A percentile compares a stretch with the other conserved stretches of the same genome.
These are phyloP conservation scores for Henckelia pumila DNA, from an alignment of 257 asterid genomes.

Conservation along the genomic window DNA sequence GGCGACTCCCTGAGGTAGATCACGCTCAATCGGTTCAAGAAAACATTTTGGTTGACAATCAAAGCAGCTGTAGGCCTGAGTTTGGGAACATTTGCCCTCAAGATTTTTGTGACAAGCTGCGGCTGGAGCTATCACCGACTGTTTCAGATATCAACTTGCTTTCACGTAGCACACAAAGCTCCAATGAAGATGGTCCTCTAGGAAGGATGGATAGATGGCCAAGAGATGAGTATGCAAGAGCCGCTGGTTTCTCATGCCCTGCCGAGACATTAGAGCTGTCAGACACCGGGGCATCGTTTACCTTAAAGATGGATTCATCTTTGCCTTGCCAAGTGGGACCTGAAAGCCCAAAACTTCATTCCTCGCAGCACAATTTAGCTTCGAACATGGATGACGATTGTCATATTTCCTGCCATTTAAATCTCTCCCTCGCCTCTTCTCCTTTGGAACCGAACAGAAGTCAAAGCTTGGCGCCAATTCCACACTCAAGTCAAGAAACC, in stretches of 20 bases:
- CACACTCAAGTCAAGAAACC: conserved; percentile 36
- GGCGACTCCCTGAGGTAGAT: conserved; percentile 71
- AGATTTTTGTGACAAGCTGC: conserved; percentile 64
- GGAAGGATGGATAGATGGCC: conserved; percentile 49
- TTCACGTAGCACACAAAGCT: conserved; percentile 83
- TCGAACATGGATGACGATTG: conserved; percentile 57
- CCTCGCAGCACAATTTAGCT: conserved; percentile 39
- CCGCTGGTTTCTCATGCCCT: conserved; percentile 36
- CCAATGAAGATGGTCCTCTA: conserved; percentile 66
- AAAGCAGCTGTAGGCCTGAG: conserved; percentile 51
- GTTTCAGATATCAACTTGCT: conserved; percentile 68
- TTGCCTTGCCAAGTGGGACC: conserved; percentile 35
- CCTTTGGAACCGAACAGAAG: conserved; percentile 47
- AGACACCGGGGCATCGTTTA: conserved; percentile 70
- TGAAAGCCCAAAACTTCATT: conserved; percentile 42
- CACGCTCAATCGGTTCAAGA: conserved; percentile 46
- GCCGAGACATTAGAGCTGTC: conserved; percentile 76
- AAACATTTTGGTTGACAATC: conserved; percentile 45
- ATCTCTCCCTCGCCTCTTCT: conserved; percentile 81
- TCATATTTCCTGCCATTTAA: conserved; percentile 62
- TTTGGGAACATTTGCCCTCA: conserved; percentile 39
- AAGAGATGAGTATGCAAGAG: conserved; percentile 41
- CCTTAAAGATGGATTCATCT: conserved; percentile 52
- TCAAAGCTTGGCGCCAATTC: conserved; percentile 31
- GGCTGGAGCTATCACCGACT: conserved; percentile 72